A percentile compares a stretch with the other conserved stretches of the same genome.
These are phyloP conservation scores for Diaporthe longicolla DNA, from an alignment of 2,329 filamentous ascomycete species.

Conservation along the genomic window DNA sequence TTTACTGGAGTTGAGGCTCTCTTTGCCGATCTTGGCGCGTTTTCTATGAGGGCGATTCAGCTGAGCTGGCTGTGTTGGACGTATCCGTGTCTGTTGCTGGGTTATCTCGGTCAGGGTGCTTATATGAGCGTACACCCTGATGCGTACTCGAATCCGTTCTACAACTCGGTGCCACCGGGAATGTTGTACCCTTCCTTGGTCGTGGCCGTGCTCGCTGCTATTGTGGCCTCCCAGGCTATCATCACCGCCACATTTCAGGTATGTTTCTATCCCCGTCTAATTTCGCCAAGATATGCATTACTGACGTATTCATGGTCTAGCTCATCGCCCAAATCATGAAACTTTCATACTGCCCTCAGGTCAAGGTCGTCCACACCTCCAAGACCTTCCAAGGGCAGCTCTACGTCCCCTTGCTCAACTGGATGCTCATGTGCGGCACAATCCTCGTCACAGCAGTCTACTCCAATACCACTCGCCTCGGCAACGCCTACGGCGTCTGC, in stretches of 20 bases:
- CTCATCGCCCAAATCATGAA: slow-evolving; percentile 78
- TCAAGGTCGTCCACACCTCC: slow-evolving; percentile 79
- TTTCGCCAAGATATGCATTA: not conserved
- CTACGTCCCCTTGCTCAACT: slow-evolving; percentile 82
- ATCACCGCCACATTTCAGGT: slow-evolving; percentile 80
- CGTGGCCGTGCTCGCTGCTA: slow-evolving; percentile 76
- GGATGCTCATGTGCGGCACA: slow-evolving; percentile 80
- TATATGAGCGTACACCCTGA: slow-evolving; percentile 70
- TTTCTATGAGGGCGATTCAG: slow-evolving; percentile 77
- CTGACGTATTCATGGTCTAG: slow-evolving; percentile 23
- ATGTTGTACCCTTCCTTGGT: slow-evolving; percentile 77
- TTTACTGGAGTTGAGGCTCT: slow-evolving; percentile 83
- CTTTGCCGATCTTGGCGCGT: slow-evolving; percentile 82
- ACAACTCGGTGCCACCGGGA: slow-evolving; percentile 75
- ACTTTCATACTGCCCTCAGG: slow-evolving; percentile 78
- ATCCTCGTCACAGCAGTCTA: slow-evolving; percentile 80
- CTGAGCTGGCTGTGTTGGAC: slow-evolving; percentile 78
- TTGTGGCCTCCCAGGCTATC: slow-evolving; percentile 83
- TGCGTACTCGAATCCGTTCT: slow-evolving; percentile 80
- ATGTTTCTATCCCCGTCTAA: not conserved
- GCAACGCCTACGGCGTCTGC: slow-evolving; percentile 81
- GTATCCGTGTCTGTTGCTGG: slow-evolving; percentile 74
- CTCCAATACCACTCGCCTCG: slow-evolving; percentile 77
- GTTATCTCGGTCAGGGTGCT: slow-evolving; percentile 80
- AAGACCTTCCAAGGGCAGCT: slow-evolving; percentile 79